phyloP scores from a whole-genome alignment of 345 rosid genomes.

The Camelina neglecta region DNA sequence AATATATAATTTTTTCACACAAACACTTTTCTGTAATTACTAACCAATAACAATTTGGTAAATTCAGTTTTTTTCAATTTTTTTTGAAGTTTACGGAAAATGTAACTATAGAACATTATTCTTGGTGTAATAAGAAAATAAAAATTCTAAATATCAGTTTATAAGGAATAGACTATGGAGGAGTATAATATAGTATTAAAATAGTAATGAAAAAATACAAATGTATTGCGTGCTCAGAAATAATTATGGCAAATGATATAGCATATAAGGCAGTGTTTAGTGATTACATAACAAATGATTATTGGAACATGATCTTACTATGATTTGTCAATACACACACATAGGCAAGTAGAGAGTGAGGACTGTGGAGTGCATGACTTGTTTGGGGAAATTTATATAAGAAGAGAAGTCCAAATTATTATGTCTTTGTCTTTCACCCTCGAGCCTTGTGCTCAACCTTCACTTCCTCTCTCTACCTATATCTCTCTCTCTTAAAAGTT shows the following conservation, averaged over 20 bases:
- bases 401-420: slow-evolving; percentile 39
- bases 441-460: slow-evolving; percentile 44
- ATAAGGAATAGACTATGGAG: no score
- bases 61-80: no score
- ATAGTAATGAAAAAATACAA: not conserved
- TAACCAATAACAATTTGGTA: no score
- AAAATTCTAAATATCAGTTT: no score
- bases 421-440: slow-evolving; percentile 40
- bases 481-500: not conserved
- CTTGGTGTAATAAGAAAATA: no score
- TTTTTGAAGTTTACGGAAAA: no score
- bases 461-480: slow-evolving; percentile 20
- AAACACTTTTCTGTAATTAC: no score
- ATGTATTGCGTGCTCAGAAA: slow-evolving; percentile 3
- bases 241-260: slow-evolving; percentile 27
- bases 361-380: slow-evolving; percentile 33
- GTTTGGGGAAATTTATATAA: slow-evolving; percentile 39
- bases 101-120: no score
- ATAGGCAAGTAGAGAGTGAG: slow-evolving; percentile 17
- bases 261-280: not conserved
- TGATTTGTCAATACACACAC: slow-evolving; percentile 16
- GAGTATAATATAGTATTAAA: not conserved
- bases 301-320: slow-evolving; percentile 27
- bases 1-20: no score
- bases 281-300: slow-evolving; percentile 11